Conservation (phyloP, 768 basidiomycete species). For the Mycena floridula region DNA sequence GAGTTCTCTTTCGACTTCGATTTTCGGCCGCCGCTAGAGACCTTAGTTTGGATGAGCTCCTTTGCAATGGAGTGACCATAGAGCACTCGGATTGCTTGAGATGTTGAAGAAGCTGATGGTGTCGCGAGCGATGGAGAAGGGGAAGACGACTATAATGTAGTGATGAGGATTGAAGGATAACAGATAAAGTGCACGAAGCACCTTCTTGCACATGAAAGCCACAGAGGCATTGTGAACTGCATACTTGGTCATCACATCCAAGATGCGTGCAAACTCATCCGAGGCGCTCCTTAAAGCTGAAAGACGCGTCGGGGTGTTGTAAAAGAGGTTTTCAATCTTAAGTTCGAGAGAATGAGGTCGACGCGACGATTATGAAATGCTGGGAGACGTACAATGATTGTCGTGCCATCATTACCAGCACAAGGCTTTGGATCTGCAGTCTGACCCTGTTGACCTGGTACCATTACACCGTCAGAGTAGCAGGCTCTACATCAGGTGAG, state of each 20-base stretch:
- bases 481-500: constrained; percentile 52
- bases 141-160: constrained; percentile 52
- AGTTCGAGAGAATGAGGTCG: not conserved
- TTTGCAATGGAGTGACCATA: constrained; percentile 80
- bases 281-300: constrained; percentile 78
- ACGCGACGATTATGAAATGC: constrained; percentile 2
- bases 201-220: constrained; percentile 91
- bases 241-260: constrained; percentile 90
- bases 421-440: constrained; percentile 78
- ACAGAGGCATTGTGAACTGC: constrained; percentile 89
- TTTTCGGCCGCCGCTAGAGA: constrained; percentile 28
- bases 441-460: constrained; percentile 64
- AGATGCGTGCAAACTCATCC: constrained; percentile 88
- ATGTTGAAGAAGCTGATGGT: constrained; percentile 55
- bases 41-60: constrained; percentile 67
- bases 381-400: constrained; percentile 48
- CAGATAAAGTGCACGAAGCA: constrained; percentile 14
- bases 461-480: constrained; percentile 74
- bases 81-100: constrained; percentile 69
- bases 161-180: constrained; percentile 4
- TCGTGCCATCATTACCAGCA: constrained; percentile 94
- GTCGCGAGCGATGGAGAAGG: constrained; percentile 78
- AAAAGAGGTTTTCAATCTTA: constrained; percentile 94
- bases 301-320: constrained; percentile 84
- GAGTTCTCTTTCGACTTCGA: no score